These are phyloP conservation scores for Cladosporium sp. DNA, from an alignment of 2,329 filamentous ascomycete genomes.

Conservation along the genomic window DNA sequence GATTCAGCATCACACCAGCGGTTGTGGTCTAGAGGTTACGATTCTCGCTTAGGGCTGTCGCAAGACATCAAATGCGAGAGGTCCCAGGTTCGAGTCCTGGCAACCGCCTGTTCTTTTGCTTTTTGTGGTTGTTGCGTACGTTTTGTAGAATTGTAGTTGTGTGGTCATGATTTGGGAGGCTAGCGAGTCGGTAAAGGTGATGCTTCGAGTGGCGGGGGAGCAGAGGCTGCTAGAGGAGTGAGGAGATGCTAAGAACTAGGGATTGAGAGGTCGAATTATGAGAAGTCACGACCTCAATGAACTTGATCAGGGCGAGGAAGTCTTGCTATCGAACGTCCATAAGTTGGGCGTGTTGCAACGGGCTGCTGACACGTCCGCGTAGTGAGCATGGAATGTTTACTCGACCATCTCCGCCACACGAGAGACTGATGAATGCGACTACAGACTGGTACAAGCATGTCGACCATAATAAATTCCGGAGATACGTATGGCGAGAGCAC, in stretches of 20 bases:
- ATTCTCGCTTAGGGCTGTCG: not conserved
- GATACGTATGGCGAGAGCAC: too few species aligned
- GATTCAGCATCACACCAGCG: not conserved
- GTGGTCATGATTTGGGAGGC: not conserved
- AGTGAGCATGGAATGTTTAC: too few species aligned
- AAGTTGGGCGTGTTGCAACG: too few species aligned
- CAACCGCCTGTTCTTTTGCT: conserved; percentile 7
- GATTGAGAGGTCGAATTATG: not conserved
- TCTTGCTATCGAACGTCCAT: too few species aligned
- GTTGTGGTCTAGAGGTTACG: not conserved
- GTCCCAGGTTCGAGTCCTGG: conserved; percentile 13
- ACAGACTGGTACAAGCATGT: too few species aligned
- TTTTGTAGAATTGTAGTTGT: not conserved
- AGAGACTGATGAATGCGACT: too few species aligned
- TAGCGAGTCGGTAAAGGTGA: not conserved
- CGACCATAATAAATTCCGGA: too few species aligned
- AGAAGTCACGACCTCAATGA: too few species aligned
- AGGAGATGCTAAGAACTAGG: not conserved
- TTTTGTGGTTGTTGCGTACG: not conserved
- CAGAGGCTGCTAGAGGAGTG: not conserved
- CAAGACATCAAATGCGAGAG: conserved; percentile 2
- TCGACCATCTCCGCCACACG: too few species aligned
- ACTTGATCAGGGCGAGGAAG: too few species aligned
- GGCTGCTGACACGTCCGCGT: too few species aligned
- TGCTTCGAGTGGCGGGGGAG: not conserved